phyloP scores from a whole-genome alignment of 352 stramenopile genomes.

The Pythium biforme region DNA sequence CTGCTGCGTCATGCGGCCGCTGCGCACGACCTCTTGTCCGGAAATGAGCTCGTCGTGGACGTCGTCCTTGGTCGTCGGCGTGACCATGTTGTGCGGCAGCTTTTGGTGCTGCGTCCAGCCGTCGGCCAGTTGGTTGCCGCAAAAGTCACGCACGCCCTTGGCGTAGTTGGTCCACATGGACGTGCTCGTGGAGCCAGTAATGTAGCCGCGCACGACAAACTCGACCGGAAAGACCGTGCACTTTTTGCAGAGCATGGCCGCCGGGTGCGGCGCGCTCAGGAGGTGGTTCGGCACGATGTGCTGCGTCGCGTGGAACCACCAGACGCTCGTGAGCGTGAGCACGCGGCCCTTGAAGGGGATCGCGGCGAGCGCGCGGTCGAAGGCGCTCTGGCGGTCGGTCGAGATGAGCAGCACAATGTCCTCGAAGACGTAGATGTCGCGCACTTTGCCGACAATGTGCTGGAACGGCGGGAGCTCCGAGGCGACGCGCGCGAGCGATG shows the following conservation, averaged over 20 bases:
- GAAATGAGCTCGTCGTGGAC: slow-evolving; percentile 98
- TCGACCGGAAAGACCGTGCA: slow-evolving; percentile 97
- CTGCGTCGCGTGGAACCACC: slow-evolving; percentile 96
- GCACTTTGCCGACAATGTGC: slow-evolving; percentile 86
- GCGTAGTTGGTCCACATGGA: slow-evolving; percentile 99
- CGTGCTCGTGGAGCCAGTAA: slow-evolving; percentile 96
- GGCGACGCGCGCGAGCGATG: slow-evolving; percentile 48
- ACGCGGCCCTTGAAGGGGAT: slow-evolving; percentile 98
- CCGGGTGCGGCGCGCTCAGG: slow-evolving; percentile 91
- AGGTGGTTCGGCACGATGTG: slow-evolving; percentile 98
- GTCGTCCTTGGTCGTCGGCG: slow-evolving; percentile 98
- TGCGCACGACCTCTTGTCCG: slow-evolving; percentile 89
- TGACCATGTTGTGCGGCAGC: slow-evolving; percentile 93
- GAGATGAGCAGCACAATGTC: slow-evolving; percentile 94
- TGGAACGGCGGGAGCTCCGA: slow-evolving; percentile 41
- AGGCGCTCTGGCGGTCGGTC: slow-evolving; percentile 98
- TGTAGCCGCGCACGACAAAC: slow-evolving; percentile 98
- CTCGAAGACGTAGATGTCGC: slow-evolving; percentile 90
- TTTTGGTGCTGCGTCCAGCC: slow-evolving; percentile 98
- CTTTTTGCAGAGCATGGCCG: slow-evolving; percentile 95
- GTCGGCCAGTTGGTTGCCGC: slow-evolving; percentile 93
- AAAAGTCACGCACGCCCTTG: slow-evolving; percentile 95
- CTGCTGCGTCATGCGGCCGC: slow-evolving; percentile 94
- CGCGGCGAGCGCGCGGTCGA: slow-evolving; percentile 95
- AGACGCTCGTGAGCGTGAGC: slow-evolving; percentile 94